These are phyloP conservation scores for Lentinula sp. DNA, from an alignment of 768 basidiomycete species.

Conservation along the genomic window DNA sequence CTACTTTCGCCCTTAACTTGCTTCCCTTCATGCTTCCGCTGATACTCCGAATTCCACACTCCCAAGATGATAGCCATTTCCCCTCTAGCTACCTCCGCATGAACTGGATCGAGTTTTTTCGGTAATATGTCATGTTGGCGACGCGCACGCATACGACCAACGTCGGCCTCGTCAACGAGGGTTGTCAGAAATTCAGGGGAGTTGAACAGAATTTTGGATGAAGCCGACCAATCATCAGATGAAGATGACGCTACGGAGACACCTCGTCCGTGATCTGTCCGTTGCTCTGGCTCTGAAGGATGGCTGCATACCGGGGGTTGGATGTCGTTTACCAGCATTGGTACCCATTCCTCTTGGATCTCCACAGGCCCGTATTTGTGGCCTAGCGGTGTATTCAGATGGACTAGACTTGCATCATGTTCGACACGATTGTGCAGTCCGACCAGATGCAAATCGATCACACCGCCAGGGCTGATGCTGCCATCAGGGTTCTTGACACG, in stretches of 20 bases:
- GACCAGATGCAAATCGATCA: constrained; percentile 26
- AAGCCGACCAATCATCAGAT: neutral
- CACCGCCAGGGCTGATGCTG: neutral
- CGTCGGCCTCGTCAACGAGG: constrained; percentile 31
- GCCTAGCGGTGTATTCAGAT: constrained; percentile 33
- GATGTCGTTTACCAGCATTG: constrained; percentile 27
- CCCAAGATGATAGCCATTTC: constrained; percentile 64
- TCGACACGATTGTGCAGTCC: constrained; percentile 47
- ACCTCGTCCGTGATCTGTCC: neutral
- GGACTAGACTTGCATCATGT: constrained; percentile 58
- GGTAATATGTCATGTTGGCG: constrained; percentile 39
- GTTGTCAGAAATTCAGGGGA: neutral
- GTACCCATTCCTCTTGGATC: constrained; percentile 30
- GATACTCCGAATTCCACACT: constrained; percentile 29
- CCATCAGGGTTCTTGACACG: constrained; percentile 2
- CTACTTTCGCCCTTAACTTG: constrained; percentile 11
- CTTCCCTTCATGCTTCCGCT: neutral
- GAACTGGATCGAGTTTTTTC: constrained; percentile 31
- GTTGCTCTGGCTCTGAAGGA: constrained; percentile 20
- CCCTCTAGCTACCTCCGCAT: constrained; percentile 58
- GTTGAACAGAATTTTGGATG: neutral
- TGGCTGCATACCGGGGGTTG: constrained; percentile 19
- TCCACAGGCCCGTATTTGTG: constrained; percentile 39
- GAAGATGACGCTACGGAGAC: neutral
- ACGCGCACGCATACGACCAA: constrained; percentile 45